Evolutionary conservation across 1,284 basidiomycete genomes (phyloP), one percentile per base, ranked within the genome.

Genomic region (Termitomyces sp.): DNA sequence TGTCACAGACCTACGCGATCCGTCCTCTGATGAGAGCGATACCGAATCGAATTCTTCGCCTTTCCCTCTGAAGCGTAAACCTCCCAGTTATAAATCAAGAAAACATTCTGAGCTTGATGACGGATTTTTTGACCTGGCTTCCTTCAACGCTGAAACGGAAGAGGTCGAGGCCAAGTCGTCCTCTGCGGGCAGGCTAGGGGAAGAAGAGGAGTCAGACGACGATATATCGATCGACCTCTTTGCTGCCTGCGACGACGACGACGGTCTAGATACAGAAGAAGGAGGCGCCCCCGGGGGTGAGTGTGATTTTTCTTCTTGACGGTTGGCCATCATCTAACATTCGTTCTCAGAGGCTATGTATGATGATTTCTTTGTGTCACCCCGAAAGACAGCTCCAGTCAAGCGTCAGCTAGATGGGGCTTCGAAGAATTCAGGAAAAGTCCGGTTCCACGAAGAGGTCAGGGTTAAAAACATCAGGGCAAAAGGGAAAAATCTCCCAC

Each of bases 81-180:
- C 42, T 64, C 62, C 55, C 53, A 61, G 55, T 57, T 59, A 54
- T 55, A 68, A 60, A 62, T 45, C 52, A 60, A 16, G 63, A 55
- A 30, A 66, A 16, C 77, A 83, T 58, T 76, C 84, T 5, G 80
- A 80, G 44, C 80, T 98, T n/a, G 89, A 98, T 69, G 96, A 98
- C 67, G 84, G 80, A 24, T 98, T 99, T 74, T 99, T 99, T 71
- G 83, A 90, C 52, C 81, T 98, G 51, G 84, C 85, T 50, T 79
- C 84, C 19, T 98, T 99, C 75, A 97, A 98, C 66, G 80, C 86
- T 4, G 83, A 93, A 68, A 89, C 89, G 1, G 89, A 91, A 67
- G 83, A 83, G 60, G 80, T 85, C 6, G 93, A 97, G 70, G 83
- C 86, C 13, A 78, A 74, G 53, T 75, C 74, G 10, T 73, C 81